These are phyloP conservation scores for Lactarius psammicola DNA, from an alignment of 768 basidiomycete genomes.

Conservation along the genomic window DNA sequence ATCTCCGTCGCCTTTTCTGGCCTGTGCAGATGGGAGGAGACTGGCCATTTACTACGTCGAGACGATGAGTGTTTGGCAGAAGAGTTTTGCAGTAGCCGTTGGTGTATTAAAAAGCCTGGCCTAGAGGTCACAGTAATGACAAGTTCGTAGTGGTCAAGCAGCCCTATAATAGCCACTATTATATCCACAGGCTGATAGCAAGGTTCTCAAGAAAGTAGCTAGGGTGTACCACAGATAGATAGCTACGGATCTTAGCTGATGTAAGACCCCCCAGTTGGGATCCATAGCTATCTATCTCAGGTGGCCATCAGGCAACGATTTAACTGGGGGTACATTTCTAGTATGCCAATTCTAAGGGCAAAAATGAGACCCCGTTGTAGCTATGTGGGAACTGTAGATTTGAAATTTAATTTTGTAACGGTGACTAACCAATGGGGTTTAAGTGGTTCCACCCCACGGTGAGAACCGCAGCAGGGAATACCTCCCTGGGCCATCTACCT, in stretches of 20 bases:
- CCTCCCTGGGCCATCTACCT: too few species aligned
- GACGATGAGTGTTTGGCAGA: too few species aligned
- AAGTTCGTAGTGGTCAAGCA: neutral
- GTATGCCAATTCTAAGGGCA: too few species aligned
- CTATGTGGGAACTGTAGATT: too few species aligned
- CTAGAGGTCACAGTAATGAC: neutral
- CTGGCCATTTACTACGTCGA: neutral
- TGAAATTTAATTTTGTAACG: too few species aligned
- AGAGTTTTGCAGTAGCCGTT: neutral
- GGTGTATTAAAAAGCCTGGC: neutral
- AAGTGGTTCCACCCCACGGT: too few species aligned
- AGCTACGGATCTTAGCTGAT: neutral
- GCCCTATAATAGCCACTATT: neutral
- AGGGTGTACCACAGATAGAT: neutral
- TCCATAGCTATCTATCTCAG: too few species aligned
- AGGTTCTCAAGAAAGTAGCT: neutral
- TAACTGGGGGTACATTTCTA: too few species aligned
- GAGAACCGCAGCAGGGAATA: too few species aligned
- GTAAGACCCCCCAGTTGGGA: neutral
- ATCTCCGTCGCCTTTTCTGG: conserved; percentile 4
- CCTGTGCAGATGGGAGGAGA: conserved; percentile 5
- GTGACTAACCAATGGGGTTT: too few species aligned
- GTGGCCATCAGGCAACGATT: too few species aligned
- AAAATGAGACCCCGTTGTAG: too few species aligned
- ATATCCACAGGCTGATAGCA: neutral